Evolutionary conservation across 1,139 yeast species (phyloP), one percentile per base, ranked within the genome.

Genomic region (Suhomyces panamericanus): DNA sequence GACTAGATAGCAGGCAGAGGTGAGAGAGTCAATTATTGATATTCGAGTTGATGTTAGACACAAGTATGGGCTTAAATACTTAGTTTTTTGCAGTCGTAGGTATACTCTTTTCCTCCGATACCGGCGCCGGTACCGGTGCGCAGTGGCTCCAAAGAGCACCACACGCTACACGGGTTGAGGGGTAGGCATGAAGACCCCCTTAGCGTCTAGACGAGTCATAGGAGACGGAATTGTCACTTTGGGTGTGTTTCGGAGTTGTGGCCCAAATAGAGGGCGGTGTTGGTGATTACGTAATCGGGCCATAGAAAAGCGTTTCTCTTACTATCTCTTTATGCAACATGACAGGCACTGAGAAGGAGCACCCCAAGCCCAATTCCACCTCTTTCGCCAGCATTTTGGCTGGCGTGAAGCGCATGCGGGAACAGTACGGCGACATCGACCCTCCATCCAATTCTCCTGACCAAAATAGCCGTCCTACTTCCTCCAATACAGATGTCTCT

Each of bases 381-480:
- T 83, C 88, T 1, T 83, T 82, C 60, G 78, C 82, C 38, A 80
- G 85, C 56, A 80, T 83, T 32, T 59, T 83, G 38, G 87, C 82
- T 1, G 85, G 85, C 15, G 86, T 81, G 2, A 69, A 77, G 56
- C 73, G 75, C 41, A 72, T 82, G 66, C 62, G 77, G 46, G 72
- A 71, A 42, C 59, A 63, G 44, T 60, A 58, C 44, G 66, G 62
- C 6, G 53, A 51, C 1, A 44, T 22, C 6, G 44, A 33, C 10
- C 8, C 31, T 9, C 15, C 9, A 3, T 2, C 20, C 10, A n/a
- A 27, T 13, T 11, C 43, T 9, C 15, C 42, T 6, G 15, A 3
- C 3, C 29, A 11, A 12, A 26, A 26, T 26, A 26, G n/a, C 29
- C n/a, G 20, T 13, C n/a, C 36, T 13, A 11, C 36, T 22, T 27